Evolutionary conservation across 371 early-diverging fungal genomes (phyloP), one percentile per base, ranked within the genome.

Genomic region (Apophysomyces elegans): DNA sequence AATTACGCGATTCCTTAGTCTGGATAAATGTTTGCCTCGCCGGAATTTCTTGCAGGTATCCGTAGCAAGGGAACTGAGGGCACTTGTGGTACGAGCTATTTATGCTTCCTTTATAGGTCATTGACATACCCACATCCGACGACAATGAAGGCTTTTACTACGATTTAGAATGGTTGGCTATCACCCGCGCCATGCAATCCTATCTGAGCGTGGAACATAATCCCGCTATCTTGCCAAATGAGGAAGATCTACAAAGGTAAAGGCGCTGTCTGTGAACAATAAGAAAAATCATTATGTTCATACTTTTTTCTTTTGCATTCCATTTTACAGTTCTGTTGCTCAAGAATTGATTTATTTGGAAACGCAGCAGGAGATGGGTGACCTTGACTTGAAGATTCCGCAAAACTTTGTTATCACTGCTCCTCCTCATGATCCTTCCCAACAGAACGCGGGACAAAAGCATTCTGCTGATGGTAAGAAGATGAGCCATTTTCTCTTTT

Each of bases 81-180:
- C 41, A 1, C 13, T 41, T 8, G 41, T 11, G 39, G 37, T n/a
- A 13, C 12, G 26, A 43, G 16, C 41, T 14, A 47, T 39, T 32
- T 37, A 26, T 26, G 2, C 32, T 26, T 1, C 0, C 4, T 41
- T 56, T 37, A 4, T 72, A 88, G 80, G 74, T 92, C 41, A 58
- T 92, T 18, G 90, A 93, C 61, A 67, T 93, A 16, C 88, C 89
- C 5, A 61, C 74, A 7, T 46, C 64, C 2, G 58, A 70, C 11
- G 45, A 66, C 35, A 70, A 56, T 45, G 64, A 67, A 26, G 72
- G 69, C 18, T 85, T 95, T 61, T 67, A 59, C 7, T 93, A 93
- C 62, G 96, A 95, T 65, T 81, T 87, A 62, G 95, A 95, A 70
- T 95, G 96, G 96, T 76, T 95, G 11, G 88, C 95, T 5, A 91